phyloP scores from a whole-genome alignment of 192 early-diverging fungal species.

The Paraglomus occultum region DNA sequence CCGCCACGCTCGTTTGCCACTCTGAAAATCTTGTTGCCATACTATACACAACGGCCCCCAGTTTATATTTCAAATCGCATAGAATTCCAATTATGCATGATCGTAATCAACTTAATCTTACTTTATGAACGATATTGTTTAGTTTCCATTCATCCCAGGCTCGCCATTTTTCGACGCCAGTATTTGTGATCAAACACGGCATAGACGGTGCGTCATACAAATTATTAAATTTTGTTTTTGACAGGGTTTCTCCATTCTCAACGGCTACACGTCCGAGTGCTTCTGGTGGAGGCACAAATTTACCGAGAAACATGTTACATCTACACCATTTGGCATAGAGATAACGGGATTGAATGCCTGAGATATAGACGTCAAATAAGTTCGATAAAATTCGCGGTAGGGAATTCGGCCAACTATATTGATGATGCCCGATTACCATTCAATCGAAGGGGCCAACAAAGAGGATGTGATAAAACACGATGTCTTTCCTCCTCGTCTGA shows the following conservation, averaged over 20 bases:
- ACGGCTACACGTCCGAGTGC: constrained; percentile 25
- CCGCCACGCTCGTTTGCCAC: constrained; percentile 40
- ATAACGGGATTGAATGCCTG: constrained; percentile 35
- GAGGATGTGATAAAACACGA: constrained; percentile 30
- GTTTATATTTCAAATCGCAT: neutral
- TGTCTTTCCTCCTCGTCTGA: constrained; percentile 21
- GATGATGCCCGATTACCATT: neutral
- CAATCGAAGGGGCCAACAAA: neutral
- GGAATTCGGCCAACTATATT: neutral
- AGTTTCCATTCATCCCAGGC: constrained; percentile 43
- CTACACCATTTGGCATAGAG: constrained; percentile 36
- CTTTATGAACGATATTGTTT: constrained; percentile 32
- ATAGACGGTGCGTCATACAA: constrained; percentile 35
- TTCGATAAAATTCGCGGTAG: neutral
- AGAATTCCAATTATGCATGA: neutral
- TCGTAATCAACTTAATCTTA: constrained; percentile 9
- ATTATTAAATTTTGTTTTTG: constrained; percentile 33
- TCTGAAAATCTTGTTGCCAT: constrained; percentile 35
- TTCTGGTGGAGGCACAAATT: constrained; percentile 37
- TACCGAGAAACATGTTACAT: constrained; percentile 39
- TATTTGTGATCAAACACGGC: constrained; percentile 40
- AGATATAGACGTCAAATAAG: neutral
- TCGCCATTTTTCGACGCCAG: constrained; percentile 41
- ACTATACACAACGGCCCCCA: constrained; percentile 22
- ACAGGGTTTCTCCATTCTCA: constrained; percentile 33